These are phyloP conservation scores for Chlorophyllum brunneum DNA, from an alignment of 768 basidiomycete species.

Conservation along the genomic window DNA sequence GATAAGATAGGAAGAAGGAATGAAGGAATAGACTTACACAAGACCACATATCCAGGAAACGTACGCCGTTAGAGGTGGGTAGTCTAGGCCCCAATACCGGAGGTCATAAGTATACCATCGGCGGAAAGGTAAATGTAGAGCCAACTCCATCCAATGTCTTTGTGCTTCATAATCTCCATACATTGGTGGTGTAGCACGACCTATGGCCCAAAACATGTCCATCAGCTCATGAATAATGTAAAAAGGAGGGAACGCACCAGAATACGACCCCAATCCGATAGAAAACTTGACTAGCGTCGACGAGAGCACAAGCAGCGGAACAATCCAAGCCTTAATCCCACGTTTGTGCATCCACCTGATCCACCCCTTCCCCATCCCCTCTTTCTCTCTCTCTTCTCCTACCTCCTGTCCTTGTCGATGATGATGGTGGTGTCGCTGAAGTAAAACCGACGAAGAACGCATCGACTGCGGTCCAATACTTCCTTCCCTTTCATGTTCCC, in stretches of 20 bases:
- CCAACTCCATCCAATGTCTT: conserved; percentile 94
- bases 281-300: conserved; percentile 62
- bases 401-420: conserved; percentile 16
- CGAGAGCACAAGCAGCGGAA: conserved; percentile 51
- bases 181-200: conserved; percentile 71
- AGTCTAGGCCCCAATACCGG: conserved; percentile 93
- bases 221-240: background rate
- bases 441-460: conserved; percentile 4
- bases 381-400: conserved; percentile 20
- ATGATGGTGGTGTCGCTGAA: background rate
- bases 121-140: conserved; percentile 65
- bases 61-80: conserved; percentile 92
- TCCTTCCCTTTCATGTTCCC: conserved; percentile 11
- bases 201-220: conserved; percentile 31
- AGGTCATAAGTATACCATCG: conserved; percentile 90
- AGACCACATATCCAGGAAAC: conserved; percentile 79
- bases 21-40: conserved; percentile 44
- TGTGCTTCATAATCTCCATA: conserved; percentile 94
- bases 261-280: conserved; percentile 76
- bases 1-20: background rate
- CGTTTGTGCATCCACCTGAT: conserved; percentile 78
- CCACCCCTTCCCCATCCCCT: conserved; percentile 55
- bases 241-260: conserved; percentile 49
- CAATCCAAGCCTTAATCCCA: conserved; percentile 53
- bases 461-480: conserved; percentile 10